Conservation (phyloP, 2,329 filamentous ascomycete genomes). For the Botrytis elliptica region DNA sequence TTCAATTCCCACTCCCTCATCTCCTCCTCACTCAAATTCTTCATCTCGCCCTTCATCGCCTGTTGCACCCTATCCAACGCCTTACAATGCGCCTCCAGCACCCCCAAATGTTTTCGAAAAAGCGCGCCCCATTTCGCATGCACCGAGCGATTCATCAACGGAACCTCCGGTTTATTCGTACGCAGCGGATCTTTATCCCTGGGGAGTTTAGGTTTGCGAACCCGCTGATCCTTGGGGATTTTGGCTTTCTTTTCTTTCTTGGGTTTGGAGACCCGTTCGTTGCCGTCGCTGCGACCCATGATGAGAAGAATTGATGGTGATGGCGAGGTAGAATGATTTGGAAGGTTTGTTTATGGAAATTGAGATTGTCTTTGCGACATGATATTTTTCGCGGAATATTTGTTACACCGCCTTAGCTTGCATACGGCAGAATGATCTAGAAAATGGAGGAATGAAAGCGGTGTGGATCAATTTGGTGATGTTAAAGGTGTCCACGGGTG, state of each 20-base stretch:
- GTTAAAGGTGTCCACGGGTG: background rate
- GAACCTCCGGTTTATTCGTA: slow-evolving; percentile 20
- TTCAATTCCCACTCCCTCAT: slow-evolving; percentile 30
- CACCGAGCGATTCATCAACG: slow-evolving; percentile 26
- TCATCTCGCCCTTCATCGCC: slow-evolving; percentile 28
- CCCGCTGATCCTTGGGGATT: slow-evolving; percentile 7
- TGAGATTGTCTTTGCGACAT: background rate
- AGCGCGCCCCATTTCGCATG: slow-evolving; percentile 42
- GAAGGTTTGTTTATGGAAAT: slow-evolving; percentile 14
- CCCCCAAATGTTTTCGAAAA: slow-evolving; percentile 33
- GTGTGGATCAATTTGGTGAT: background rate
- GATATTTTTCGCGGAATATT: background rate
- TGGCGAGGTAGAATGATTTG: background rate
- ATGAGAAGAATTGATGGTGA: background rate
- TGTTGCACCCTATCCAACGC: slow-evolving; percentile 29
- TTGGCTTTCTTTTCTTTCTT: slow-evolving; percentile 17
- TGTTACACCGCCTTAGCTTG: background rate
- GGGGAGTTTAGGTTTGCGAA: slow-evolving; percentile 14
- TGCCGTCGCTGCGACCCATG: slow-evolving; percentile 10
- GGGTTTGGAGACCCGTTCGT: background rate
- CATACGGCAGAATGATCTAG: background rate
- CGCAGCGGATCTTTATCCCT: slow-evolving; percentile 16
- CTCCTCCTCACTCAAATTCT: slow-evolving; percentile 28
- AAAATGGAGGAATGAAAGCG: background rate
- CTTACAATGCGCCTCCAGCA: slow-evolving; percentile 34